Conservation (phyloP, 2,329 filamentous ascomycete genomes). For the Colletotrichum nymphaeae region DNA sequence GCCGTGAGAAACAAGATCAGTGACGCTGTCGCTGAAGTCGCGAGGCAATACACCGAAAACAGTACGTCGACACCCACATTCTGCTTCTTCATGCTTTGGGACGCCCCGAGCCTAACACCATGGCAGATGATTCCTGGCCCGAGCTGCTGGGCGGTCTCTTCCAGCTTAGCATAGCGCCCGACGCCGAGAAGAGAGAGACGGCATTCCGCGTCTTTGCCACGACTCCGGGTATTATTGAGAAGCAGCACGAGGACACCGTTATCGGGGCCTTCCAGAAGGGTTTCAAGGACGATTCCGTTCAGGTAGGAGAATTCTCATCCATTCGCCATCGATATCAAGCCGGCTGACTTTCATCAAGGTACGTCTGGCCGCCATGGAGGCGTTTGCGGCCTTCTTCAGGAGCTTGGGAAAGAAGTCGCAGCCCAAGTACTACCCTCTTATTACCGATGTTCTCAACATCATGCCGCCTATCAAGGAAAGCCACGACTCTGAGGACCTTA, state of each 20-base stretch:
- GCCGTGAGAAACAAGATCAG: constrained; percentile 93
- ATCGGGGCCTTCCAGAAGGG: constrained; percentile 89
- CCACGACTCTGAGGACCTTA: constrained; percentile 89
- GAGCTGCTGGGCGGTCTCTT: constrained; percentile 90
- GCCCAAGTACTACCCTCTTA: constrained; percentile 85
- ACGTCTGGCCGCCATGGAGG: constrained; percentile 93
- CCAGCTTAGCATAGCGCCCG: constrained; percentile 87
- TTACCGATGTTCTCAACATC: constrained; percentile 94
- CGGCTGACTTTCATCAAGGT: constrained; percentile 64
- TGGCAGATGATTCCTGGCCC: constrained; percentile 83
- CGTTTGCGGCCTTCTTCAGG: constrained; percentile 95
- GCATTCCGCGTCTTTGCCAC: constrained; percentile 96
- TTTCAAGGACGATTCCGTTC: constrained; percentile 88
- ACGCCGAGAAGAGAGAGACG: constrained; percentile 87
- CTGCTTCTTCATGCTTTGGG: not conserved
- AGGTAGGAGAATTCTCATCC: constrained; percentile 58
- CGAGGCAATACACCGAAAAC: constrained; percentile 92
- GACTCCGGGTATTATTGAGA: constrained; percentile 95
- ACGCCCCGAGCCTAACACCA: constrained; percentile 6
- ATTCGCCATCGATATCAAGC: not conserved
- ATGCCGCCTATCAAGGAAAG: constrained; percentile 93
- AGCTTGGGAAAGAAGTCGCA: constrained; percentile 90
- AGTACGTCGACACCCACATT: constrained; percentile 65
- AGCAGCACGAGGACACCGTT: constrained; percentile 93
- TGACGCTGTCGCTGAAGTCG: constrained; percentile 96